These are phyloP conservation scores for Aspergillus fructus DNA, from an alignment of 2,329 filamentous ascomycete species.

Conservation along the genomic window DNA sequence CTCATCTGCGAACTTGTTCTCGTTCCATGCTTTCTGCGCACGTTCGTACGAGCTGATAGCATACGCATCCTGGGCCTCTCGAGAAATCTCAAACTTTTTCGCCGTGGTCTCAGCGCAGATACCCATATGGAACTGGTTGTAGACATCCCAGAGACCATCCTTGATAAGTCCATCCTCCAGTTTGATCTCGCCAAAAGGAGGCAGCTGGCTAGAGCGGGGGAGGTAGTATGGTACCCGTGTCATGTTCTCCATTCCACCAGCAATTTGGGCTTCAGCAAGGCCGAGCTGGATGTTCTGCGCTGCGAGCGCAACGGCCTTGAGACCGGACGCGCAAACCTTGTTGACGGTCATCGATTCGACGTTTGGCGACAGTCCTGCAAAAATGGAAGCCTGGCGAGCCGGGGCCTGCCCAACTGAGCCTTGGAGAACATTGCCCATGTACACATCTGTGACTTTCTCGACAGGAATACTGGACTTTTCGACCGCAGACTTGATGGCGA, in stretches of 20 bases:
- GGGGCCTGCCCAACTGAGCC: conserved; percentile 84
- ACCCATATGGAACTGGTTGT: conserved; percentile 97
- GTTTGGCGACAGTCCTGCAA: conserved; percentile 76
- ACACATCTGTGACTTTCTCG: conserved; percentile 83
- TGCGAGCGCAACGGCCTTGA: conserved; percentile 88
- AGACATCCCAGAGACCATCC: conserved; percentile 94
- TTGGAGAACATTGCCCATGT: conserved; percentile 95
- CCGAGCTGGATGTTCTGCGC: conserved; percentile 95
- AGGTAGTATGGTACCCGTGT: conserved; percentile 88
- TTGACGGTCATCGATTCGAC: conserved; percentile 93
- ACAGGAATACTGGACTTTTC: conserved; percentile 80
- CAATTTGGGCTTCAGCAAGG: conserved; percentile 81
- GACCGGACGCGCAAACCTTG: conserved; percentile 94
- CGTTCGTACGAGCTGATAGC: conserved; percentile 86
- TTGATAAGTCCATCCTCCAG: conserved; percentile 91
- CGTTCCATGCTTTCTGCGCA: conserved; percentile 85
- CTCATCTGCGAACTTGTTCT: conserved; percentile 81
- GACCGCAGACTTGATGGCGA: conserved; percentile 87
- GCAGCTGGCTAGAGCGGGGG: conserved; percentile 75
- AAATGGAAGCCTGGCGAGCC: conserved; percentile 84
- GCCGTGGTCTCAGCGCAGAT: conserved; percentile 94
- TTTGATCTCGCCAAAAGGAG: conserved; percentile 82
- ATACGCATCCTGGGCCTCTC: conserved; percentile 88
- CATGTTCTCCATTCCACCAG: conserved; percentile 99
- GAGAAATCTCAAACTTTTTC: conserved; percentile 76